Conservation (phyloP, 148 eudicot genomes). For the Rhododendron mucronatum region DNA sequence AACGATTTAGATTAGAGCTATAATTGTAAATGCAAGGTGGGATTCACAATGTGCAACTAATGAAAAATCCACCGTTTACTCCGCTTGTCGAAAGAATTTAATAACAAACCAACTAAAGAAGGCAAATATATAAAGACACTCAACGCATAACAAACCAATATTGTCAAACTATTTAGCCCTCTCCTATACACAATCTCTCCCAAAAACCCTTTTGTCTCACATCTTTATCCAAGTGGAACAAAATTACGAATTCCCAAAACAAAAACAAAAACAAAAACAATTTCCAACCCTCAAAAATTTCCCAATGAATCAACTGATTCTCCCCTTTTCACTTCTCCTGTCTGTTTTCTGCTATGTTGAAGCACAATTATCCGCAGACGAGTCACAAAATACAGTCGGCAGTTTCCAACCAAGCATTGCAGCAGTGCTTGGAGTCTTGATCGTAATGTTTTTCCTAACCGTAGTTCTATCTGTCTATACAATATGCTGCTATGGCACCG, state of each 20-base stretch:
- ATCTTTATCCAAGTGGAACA: not conserved
- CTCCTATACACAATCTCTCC: not conserved
- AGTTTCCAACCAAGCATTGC: conserved; percentile 69
- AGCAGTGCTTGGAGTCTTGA: conserved; percentile 48
- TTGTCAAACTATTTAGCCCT: not conserved
- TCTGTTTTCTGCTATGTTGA: conserved; percentile 13
- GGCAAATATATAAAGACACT: no score
- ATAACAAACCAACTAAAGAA: no score
- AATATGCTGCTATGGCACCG: conserved; percentile 28
- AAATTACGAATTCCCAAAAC: not conserved
- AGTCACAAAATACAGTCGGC: conserved; percentile 10
- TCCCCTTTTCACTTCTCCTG: not conserved
- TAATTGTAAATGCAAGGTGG: no score
- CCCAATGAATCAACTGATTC: conserved; percentile 8
- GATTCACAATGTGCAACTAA: no score
- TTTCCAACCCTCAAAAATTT: not conserved
- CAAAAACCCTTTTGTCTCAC: not conserved
- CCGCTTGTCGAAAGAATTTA: no score
- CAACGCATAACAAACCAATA: no score
- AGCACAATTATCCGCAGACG: conserved; percentile 21
- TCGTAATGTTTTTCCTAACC: conserved; percentile 54
- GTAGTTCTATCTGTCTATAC: conserved; percentile 47
- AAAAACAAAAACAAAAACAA: not conserved
- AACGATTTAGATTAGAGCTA: no score
- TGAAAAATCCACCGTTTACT: no score